phyloP scores from a whole-genome alignment of 768 basidiomycete genomes.

The Omphalotus guepiniiformis region DNA sequence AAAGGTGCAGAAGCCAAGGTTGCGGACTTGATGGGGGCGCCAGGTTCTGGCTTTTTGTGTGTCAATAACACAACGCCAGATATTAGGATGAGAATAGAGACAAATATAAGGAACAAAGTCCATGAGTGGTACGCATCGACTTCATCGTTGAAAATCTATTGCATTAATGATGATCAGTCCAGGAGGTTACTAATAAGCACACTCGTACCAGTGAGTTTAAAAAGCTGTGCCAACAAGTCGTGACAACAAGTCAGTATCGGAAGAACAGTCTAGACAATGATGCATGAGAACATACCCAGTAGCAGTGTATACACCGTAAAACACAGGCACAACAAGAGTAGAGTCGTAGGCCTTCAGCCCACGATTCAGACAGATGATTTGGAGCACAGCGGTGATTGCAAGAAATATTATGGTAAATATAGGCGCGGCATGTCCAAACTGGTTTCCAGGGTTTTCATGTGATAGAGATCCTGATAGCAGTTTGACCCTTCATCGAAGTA shows the following conservation, averaged over 20 bases:
- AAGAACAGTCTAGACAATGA: slow-evolving; percentile 27
- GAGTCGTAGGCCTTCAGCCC: slow-evolving; percentile 89
- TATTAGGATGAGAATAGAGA: slow-evolving; percentile 83
- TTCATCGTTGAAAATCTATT: slow-evolving; percentile 75
- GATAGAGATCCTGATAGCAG: slow-evolving; percentile 72
- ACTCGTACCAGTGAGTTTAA: slow-evolving; percentile 48
- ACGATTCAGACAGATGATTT: slow-evolving; percentile 89
- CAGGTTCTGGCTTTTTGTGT: slow-evolving; percentile 80
- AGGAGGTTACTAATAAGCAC: not conserved
- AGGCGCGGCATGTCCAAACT: slow-evolving; percentile 77
- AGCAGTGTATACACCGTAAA: slow-evolving; percentile 90
- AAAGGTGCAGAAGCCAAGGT: slow-evolving; percentile 24
- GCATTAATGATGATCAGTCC: no score
- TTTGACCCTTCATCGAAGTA: slow-evolving; percentile 54
- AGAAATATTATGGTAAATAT: slow-evolving; percentile 73
- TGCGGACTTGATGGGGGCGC: slow-evolving; percentile 25
- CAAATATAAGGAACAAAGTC: slow-evolving; percentile 84
- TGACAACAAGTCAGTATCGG: not conserved
- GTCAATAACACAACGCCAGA: slow-evolving; percentile 91
- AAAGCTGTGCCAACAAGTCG: slow-evolving; percentile 36
- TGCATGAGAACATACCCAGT: slow-evolving; percentile 59
- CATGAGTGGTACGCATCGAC: slow-evolving; percentile 83
- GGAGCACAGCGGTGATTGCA: slow-evolving; percentile 73
- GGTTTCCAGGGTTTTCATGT: slow-evolving; percentile 79
- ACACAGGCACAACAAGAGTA: slow-evolving; percentile 88